Base-by-base conservation (phyloP, 176 grass and related monocot genomes). In the Eremochloa ophiuroides region DNA sequence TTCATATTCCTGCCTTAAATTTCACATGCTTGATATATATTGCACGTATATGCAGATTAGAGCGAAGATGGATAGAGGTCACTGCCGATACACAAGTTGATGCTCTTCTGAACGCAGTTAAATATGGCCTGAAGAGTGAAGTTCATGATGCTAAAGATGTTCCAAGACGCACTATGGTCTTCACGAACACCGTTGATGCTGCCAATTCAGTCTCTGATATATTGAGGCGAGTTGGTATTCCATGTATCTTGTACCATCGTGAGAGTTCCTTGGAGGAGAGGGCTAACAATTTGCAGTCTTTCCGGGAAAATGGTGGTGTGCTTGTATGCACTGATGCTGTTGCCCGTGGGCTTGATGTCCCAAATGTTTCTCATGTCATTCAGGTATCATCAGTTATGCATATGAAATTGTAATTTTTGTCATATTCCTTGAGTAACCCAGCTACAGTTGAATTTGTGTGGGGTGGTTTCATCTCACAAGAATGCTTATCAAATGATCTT, bases 271-370 rank as follows among this genome's bases (percentile, higher is more conserved):
- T 91, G 48, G 90, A 98, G 62, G 93, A 98, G 85, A 86, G 90
- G 81, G 43, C 86, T 48, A 75, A 78, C 16, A 95, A 90, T 75
- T 86, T 98, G 44, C 82, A 85, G 29, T 41, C 38, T 73, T 98
- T 98, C 25, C 70, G 82, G 63, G 90, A 91, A 75, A 89, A 87
- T 22, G 93, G 96, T 73, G 93, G 96, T 1, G 87, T 98, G 60
- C 88, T 98, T 56, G 93, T 98, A n/a, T 98, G 96, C 74, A 98
- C 96, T 30, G 96, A 98, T 89, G 92, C 96, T 74, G 96, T 93
- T 66, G 90, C 96, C 25, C 96, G 96, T 82, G 96, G 96, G 29
- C 80, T 98, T 37, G 96, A 98, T 70, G 88, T 98, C 41, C 93
- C 92, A 62, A 91, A 95, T 79, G 63, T 98, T 86, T 91, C 86